Base-by-base conservation (phyloP, 306 rosid genomes). In the Acacia crassicarpa region DNA sequence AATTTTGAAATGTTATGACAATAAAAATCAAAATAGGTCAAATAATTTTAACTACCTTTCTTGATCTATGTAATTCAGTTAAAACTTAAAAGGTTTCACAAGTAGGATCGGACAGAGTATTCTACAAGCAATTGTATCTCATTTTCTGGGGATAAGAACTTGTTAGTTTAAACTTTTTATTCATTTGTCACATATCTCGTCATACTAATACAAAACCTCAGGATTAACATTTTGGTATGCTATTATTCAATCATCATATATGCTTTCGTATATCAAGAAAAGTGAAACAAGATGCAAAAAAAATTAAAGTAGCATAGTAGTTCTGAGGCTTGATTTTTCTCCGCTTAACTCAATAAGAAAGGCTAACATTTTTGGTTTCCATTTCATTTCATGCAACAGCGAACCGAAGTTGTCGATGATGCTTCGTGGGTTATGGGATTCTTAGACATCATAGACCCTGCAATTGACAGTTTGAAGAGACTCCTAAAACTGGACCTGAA, bases 391-490 rank as follows among this genome's bases (percentile, higher is more conserved):
- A 46, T 83, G 75, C 78, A 40, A 82, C 95, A 95, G 99, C 91
- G 99, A 48, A 89, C 97, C 0, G 99, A 95, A 92, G 93, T 95
- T 53, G 98, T 95, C 32, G 98, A 92, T 75, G 99, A 95, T 88
- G 95, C 98, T 80, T 91, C 98, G 15, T 95, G 97, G 99, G 96
- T 89, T 83, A 93, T 88, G 93, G 98, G 98, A 76, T 85, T 95
- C 79, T 83, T 95, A 61, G 97, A 93, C 86, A 90, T 95, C 75
- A 82, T 95, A 75, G 99, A 95, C 82, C 99, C 98, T 12, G 98
- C 99, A 59, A 80, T 95, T 59, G 97, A 89, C 65, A 89, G 90
- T 61, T 84, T 93, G 85, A 95, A 88, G 92, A 95, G 87, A 72
- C 81, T 95, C 79, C 82, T 93, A 82, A 93, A 89, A 84, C 72